These are phyloP conservation scores for Quercus mongolica DNA, from an alignment of 306 rosid species.

Conservation along the genomic window DNA sequence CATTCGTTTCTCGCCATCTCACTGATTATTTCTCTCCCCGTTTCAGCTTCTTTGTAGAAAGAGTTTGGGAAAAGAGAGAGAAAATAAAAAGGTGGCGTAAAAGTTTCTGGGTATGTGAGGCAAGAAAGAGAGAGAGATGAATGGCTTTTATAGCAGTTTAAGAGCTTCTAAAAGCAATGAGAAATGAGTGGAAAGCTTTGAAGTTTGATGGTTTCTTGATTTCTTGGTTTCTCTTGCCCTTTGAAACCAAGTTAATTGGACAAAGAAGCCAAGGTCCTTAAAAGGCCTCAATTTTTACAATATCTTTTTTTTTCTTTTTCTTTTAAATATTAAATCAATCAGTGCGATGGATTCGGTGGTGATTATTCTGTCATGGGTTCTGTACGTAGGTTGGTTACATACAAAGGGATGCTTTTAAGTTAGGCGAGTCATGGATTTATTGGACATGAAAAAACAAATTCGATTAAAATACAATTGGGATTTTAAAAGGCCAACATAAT, in stretches of 20 bases:
- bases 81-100: neutral
- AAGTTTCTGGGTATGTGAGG: neutral
- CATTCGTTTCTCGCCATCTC: constrained; percentile 65
- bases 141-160: neutral
- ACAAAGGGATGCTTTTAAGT: too few relatives aligned
- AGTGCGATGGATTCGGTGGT: constrained; percentile 38
- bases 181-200: neutral
- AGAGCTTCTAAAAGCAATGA: neutral
- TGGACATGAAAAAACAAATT: too few relatives aligned
- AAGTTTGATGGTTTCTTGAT: neutral
- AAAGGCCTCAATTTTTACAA: constrained; percentile 7
- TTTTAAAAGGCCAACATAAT: too few relatives aligned
- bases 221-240: neutral
- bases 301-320: too few relatives aligned
- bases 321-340: neutral
- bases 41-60: neutral
- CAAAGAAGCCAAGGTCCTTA: constrained; percentile 11
- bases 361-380: constrained; percentile 32
- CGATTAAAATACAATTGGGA: too few relatives aligned
- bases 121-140: neutral
- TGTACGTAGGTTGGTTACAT: too few relatives aligned
- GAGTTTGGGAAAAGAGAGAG: neutral
- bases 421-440: too few relatives aligned
- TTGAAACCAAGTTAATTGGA: constrained; percentile 32
- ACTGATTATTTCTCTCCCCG: neutral